A percentile compares a stretch with the other conserved stretches of the same genome.
Conservation (phyloP, 352 stramenopile species). For the Globisporangium parvum region DNA sequence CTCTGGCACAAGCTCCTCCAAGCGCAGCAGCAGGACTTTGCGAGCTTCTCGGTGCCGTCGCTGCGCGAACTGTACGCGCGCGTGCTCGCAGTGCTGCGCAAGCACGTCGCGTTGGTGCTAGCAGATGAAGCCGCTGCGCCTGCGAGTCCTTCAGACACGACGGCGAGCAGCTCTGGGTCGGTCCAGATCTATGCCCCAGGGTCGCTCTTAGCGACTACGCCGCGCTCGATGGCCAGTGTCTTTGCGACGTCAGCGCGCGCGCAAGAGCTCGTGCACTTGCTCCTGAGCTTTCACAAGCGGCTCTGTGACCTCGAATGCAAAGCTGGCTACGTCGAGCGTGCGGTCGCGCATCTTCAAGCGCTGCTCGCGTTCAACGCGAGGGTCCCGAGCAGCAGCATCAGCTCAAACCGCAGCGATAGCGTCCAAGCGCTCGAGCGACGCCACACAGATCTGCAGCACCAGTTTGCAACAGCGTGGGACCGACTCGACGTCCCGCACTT, state of each 20-base stretch:
- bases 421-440: neutral
- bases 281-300: slow-evolving; percentile 43
- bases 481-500: slow-evolving; percentile 17
- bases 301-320: slow-evolving; percentile 52
- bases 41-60: slow-evolving; percentile 59
- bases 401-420: too few species aligned
- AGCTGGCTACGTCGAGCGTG: slow-evolving; percentile 52
- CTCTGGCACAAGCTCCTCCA: slow-evolving; percentile 59
- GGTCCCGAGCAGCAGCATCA: neutral
- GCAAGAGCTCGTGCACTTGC: neutral
- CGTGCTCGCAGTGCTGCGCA: slow-evolving; percentile 42
- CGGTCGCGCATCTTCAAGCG: slow-evolving; percentile 61
- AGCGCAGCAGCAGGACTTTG: slow-evolving; percentile 53
- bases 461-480: slow-evolving; percentile 30
- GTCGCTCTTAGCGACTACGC: slow-evolving; percentile 17
- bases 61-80: slow-evolving; percentile 68
- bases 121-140: slow-evolving; percentile 2
- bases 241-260: neutral
- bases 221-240: neutral
- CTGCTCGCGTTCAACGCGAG: slow-evolving; percentile 44
- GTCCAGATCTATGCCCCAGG: slow-evolving; percentile 21
- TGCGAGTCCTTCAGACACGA: neutral
- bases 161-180: slow-evolving; percentile 1
- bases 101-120: slow-evolving; percentile 16
- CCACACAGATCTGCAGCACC: slow-evolving; percentile 14